These are phyloP conservation scores for Exutisphaerella laricina DNA, from an alignment of 2,329 filamentous ascomycete species.

Conservation along the genomic window DNA sequence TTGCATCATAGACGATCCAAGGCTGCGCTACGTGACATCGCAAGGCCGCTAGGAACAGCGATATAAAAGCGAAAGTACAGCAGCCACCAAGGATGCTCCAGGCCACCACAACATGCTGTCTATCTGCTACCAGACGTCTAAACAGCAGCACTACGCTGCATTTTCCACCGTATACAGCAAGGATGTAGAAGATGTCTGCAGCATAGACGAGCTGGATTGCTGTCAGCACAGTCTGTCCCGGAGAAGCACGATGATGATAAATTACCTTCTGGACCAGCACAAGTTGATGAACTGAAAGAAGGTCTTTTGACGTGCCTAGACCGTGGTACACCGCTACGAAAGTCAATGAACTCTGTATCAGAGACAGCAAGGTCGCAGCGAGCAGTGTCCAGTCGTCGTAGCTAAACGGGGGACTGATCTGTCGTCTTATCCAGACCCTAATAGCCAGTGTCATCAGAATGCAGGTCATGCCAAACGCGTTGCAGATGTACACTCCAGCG, in stretches of 20 bases:
- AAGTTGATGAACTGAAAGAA: slow-evolving; percentile 22
- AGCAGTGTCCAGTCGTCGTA: slow-evolving; percentile 35
- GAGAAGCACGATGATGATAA: too few species aligned
- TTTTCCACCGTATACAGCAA: slow-evolving; percentile 42
- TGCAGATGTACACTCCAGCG: slow-evolving; percentile 38
- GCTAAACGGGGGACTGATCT: slow-evolving; percentile 28
- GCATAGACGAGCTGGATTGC: slow-evolving; percentile 33
- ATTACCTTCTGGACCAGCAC: slow-evolving; percentile 36
- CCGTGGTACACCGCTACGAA: slow-evolving; percentile 37
- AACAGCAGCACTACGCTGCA: slow-evolving; percentile 41
- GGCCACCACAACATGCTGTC: slow-evolving; percentile 36
- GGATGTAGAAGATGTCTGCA: slow-evolving; percentile 41
- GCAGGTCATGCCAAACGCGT: slow-evolving; percentile 37
- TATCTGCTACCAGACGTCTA: slow-evolving; percentile 42
- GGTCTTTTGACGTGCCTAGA: slow-evolving; percentile 35
- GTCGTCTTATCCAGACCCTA: slow-evolving; percentile 36
- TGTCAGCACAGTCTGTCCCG: neutral
- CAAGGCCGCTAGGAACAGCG: slow-evolving; percentile 38
- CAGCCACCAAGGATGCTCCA: slow-evolving; percentile 35
- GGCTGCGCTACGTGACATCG: slow-evolving; percentile 38
- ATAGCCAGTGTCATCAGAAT: slow-evolving; percentile 38
- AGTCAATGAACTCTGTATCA: slow-evolving; percentile 36
- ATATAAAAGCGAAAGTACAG: slow-evolving; percentile 37
- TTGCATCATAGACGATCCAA: slow-evolving; percentile 31
- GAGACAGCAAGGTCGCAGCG: slow-evolving; percentile 32